Evolutionary conservation across 2,329 filamentous ascomycete species (phyloP), one percentile per base, ranked within the genome.

Genomic region (Alternaria brassicicola): DNA sequence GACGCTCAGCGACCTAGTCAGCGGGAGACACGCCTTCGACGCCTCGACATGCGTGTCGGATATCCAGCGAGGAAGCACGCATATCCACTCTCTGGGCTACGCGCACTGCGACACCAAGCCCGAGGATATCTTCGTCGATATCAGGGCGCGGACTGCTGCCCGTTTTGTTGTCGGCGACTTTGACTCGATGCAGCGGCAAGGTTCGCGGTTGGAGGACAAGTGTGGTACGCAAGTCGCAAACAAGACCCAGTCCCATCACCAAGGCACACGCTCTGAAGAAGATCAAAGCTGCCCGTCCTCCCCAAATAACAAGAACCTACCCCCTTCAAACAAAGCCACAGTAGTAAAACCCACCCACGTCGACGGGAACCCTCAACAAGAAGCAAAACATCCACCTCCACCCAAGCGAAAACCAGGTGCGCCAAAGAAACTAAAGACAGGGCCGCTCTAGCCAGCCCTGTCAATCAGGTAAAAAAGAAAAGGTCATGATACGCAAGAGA

Each of bases 51-150:
- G 49, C 30, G 6, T 52, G 2, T 13, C 19, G 6, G 25, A 49
- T 13, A 46, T 63, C n/a, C 12, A 36, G 17, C 12, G 26, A 10
- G 58, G 38, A 4, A 19, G 59, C 7, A 12, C 31, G 21, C 58
- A 61, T 25, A 35, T 63, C 3, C 53, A 63, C 31, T 28, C 17
- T 6, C 25, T 61, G 4, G 61, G 55, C 23, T 53, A 53, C 10
- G 49, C 35, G 3, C 49, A 52, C 28, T 42, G 19, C 36, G 38
- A 52, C 19, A 52, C 43, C 28, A 52, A 63, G 31, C 58, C 61
- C 3, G n/a, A 35, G 5, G 59, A 63, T 21, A 54, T 63, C 15
- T 55, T 61, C 21, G 58, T 54, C 10, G 26, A 52, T 19, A 21
- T 13, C n/a, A 19, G n/a, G 13, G 10, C 17, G 2, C 25, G 25